A percentile compares a stretch with the other conserved stretches of the same genome.
Conservation (phyloP, 495 filamentous ascomycete genomes). For the Letharia columbiana region DNA sequence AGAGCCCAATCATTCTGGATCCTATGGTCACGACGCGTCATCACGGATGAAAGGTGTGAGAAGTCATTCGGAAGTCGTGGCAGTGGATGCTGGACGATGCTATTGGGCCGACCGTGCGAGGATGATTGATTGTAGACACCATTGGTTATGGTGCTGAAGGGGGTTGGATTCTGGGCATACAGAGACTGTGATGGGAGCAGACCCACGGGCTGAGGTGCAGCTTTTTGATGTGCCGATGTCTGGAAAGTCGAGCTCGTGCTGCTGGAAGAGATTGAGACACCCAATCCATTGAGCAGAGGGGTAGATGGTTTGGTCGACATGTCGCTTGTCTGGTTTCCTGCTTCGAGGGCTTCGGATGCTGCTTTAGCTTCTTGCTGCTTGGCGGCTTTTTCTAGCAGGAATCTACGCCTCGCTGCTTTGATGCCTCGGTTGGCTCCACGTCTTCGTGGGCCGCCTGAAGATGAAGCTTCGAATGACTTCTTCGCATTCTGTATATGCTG, state of each 20-base stretch:
- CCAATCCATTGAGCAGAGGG: background rate
- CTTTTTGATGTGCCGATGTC: background rate
- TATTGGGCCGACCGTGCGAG: background rate
- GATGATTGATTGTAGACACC: background rate
- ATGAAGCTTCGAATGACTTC: background rate
- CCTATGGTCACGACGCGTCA: background rate
- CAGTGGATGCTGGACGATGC: background rate
- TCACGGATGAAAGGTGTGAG: background rate
- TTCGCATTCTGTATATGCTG: background rate
- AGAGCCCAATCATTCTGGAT: conserved; percentile 29
- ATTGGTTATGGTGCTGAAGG: background rate
- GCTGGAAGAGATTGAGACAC: background rate
- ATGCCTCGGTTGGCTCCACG: background rate
- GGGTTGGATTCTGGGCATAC: background rate
- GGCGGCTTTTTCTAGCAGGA: background rate
- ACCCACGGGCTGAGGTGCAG: conserved; percentile 4
- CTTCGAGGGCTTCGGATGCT: background rate
- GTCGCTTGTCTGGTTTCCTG: background rate
- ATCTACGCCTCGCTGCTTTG: conserved; percentile 2
- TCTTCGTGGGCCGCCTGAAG: background rate
- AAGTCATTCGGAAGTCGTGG: background rate
- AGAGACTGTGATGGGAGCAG: background rate
- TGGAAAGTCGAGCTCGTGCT: conserved; percentile 2
- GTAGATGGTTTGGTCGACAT: background rate
- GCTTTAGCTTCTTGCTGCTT: background rate